Evolutionary conservation across 805 yeast species (phyloP).

Genomic region (Candida tibetensis): DNA sequence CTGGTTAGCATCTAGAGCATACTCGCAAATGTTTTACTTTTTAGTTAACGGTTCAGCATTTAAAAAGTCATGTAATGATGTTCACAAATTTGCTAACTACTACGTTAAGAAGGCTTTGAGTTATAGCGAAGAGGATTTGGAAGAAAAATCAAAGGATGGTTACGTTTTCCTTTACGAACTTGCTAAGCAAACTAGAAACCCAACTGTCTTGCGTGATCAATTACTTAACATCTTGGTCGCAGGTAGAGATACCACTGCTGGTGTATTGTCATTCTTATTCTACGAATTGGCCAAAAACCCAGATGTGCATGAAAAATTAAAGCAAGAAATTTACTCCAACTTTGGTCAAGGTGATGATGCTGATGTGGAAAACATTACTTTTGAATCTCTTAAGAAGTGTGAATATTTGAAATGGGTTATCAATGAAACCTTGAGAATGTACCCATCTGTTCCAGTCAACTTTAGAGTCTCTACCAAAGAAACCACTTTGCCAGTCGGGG

Average conservation of each 20-base stretch:
- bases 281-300: slow-evolving; percentile 26
- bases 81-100: slow-evolving; percentile 27
- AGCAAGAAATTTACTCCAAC: slow-evolving; percentile 16
- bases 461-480: slow-evolving; percentile 25
- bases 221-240: slow-evolving; percentile 29
- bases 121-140: slow-evolving; percentile 14
- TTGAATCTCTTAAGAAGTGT: slow-evolving; percentile 25
- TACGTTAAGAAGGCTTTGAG: slow-evolving; percentile 14
- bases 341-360: slow-evolving; percentile 22
- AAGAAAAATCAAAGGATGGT: slow-evolving; percentile 16
- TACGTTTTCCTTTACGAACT: slow-evolving; percentile 27
- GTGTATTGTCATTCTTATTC: slow-evolving; percentile 24
- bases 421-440: slow-evolving; percentile 25
- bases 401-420: slow-evolving; percentile 25
- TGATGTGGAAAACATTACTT: slow-evolving; percentile 20
- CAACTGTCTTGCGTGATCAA: slow-evolving; percentile 24
- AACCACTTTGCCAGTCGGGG: slow-evolving; percentile 25
- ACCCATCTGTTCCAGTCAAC: slow-evolving; percentile 28
- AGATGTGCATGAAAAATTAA: slow-evolving; percentile 17
- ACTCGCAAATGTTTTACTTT: slow-evolving; percentile 21
- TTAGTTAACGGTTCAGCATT: slow-evolving; percentile 24
- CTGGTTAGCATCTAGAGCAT: slow-evolving; percentile 35
- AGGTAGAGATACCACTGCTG: slow-evolving; percentile 30
- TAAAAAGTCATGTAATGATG: slow-evolving; percentile 26
- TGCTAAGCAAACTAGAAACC: slow-evolving; percentile 25